Conservation (phyloP, 2,329 filamentous ascomycete genomes). For the Ophiostoma pallidulum region DNA sequence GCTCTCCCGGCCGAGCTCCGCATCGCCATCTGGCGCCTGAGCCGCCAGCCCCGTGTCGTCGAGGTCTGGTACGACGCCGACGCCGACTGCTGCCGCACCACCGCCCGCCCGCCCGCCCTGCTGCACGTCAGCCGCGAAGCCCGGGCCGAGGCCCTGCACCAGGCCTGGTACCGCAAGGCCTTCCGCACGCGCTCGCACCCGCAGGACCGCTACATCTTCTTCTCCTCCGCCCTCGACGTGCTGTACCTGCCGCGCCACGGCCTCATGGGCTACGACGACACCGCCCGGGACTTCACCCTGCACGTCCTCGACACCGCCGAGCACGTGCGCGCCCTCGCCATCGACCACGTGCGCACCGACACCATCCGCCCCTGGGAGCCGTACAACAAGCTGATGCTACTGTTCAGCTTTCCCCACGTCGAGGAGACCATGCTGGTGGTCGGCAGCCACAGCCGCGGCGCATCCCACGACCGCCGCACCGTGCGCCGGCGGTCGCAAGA, state of each 20-base stretch:
- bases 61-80: constrained; percentile 30
- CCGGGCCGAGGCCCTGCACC: constrained; percentile 29
- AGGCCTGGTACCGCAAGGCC: constrained; percentile 26
- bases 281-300: constrained; percentile 31
- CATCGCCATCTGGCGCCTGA: constrained; percentile 31
- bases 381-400: constrained; percentile 39
- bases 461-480: constrained; percentile 5
- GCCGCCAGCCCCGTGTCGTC: constrained; percentile 29
- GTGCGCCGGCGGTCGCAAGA: constrained; percentile 11
- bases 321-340: constrained; percentile 30
- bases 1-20: constrained; percentile 31
- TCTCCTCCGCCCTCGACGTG: constrained; percentile 28
- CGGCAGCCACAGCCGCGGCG: background rate
- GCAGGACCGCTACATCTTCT: constrained; percentile 25
- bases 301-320: constrained; percentile 27
- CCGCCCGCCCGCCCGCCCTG: constrained; percentile 29
- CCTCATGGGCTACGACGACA: constrained; percentile 33
- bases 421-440: constrained; percentile 31
- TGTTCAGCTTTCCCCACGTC: constrained; percentile 32
- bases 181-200: constrained; percentile 27
- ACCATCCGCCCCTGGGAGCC: constrained; percentile 40
- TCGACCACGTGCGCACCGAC: constrained; percentile 36
- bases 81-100: constrained; percentile 28
- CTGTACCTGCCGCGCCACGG: constrained; percentile 32
- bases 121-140: constrained; percentile 35